Conservation (phyloP, 106 monocot species). For the Dactylorhiza incarnata region DNA sequence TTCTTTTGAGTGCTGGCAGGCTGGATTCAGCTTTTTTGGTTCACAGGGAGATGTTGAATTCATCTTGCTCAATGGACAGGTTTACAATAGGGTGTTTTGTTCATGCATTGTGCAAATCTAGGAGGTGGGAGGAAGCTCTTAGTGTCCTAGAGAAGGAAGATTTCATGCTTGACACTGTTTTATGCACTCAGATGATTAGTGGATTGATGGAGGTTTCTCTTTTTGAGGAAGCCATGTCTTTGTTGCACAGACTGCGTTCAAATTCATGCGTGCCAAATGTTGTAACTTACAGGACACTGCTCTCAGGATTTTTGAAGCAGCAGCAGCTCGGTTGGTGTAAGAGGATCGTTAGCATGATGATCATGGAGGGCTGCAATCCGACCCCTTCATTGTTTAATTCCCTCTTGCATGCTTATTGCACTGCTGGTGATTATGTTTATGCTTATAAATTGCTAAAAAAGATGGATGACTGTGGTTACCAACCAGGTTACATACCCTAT, state of each 20-base stretch:
- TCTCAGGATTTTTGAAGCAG: conserved; percentile 76
- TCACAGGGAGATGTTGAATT: conserved; percentile 73
- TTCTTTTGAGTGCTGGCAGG: conserved; percentile 47
- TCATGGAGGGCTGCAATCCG: conserved; percentile 76
- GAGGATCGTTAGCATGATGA: conserved; percentile 83
- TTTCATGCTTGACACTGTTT: conserved; percentile 63
- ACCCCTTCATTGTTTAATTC: conserved; percentile 68
- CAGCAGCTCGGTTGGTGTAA: conserved; percentile 97
- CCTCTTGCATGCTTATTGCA: conserved; percentile 82
- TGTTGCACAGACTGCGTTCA: conserved; percentile 75
- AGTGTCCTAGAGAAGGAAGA: conserved; percentile 68
- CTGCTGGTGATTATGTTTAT: conserved; percentile 56
- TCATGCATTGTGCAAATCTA: conserved; percentile 63
- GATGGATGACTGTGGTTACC: conserved; percentile 54
- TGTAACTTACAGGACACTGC: conserved; percentile 71
- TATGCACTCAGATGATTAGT: conserved; percentile 85
- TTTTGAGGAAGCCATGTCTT: conserved; percentile 86
- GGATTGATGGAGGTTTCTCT: conserved; percentile 89
- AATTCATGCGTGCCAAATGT: conserved; percentile 71
- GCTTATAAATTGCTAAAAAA: conserved; percentile 80
- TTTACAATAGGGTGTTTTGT: conserved; percentile 68
- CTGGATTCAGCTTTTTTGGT: conserved; percentile 79
- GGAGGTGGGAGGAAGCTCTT: conserved; percentile 81
- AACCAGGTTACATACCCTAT: conserved; percentile 78
- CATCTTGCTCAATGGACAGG: conserved; percentile 51